Evolutionary conservation across 2,329 filamentous ascomycete species (phyloP).

Genomic region (Paraconiothyrium sp.): DNA sequence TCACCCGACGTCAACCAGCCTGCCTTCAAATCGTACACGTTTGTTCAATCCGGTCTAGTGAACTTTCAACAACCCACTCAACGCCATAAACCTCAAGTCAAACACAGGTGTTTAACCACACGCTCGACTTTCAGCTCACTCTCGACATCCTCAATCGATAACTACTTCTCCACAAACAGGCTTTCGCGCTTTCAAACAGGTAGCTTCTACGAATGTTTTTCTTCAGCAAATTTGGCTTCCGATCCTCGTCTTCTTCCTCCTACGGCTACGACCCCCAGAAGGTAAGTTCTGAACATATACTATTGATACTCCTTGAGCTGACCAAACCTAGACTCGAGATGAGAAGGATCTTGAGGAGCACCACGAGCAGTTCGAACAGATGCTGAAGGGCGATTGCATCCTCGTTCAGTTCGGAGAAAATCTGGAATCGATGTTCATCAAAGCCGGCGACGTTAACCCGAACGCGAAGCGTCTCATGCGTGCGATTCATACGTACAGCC

Average conservation of each 20-base stretch:
- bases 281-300: too few species aligned
- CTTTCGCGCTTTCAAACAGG: too few species aligned
- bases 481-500: too few species aligned
- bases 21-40: background rate
- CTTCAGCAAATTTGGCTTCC: background rate
- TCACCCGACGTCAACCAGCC: background rate
- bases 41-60: background rate
- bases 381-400: background rate
- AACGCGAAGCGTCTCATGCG: constrained; percentile 7
- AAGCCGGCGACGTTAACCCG: background rate
- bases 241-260: too few species aligned
- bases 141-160: background rate
- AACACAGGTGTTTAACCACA: background rate
- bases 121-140: background rate
- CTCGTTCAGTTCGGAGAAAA: background rate
- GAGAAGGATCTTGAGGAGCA: background rate
- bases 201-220: too few species aligned
- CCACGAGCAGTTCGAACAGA: too few species aligned
- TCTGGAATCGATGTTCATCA: background rate
- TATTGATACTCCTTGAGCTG: background rate
- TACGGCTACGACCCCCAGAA: too few species aligned
- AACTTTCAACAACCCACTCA: too few species aligned
- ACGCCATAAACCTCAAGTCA: background rate
- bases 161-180: too few species aligned
- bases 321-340: background rate